Conservation (phyloP, 768 basidiomycete species). For the Xerocomellus intermedius region DNA sequence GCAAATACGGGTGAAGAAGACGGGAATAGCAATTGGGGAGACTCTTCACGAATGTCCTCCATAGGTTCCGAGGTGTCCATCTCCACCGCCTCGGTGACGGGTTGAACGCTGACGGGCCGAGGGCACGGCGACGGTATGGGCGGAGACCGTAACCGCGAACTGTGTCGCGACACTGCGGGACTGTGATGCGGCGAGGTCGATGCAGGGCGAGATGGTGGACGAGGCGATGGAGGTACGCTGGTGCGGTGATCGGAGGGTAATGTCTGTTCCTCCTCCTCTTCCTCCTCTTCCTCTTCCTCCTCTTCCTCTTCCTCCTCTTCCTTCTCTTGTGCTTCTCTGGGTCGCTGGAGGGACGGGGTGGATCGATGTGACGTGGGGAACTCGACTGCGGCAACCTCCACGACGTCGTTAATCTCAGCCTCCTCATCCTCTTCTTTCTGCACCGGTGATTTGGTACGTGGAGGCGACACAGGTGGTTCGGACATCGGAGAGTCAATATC, state of each 20-base stretch:
- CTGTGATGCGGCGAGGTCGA: conserved; percentile 16
- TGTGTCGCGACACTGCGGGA: conserved; percentile 16
- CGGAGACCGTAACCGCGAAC: conserved; percentile 16
- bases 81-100: conserved; percentile 9
- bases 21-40: conserved; percentile 25
- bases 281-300: conserved; percentile 12
- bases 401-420: conserved; percentile 17
- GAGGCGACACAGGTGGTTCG: conserved; percentile 32
- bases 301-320: conserved; percentile 12
- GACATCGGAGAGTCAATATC: conserved; percentile 34
- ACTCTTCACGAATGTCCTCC: conserved; percentile 23
- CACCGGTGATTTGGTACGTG: conserved; percentile 20
- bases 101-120: conserved; percentile 1
- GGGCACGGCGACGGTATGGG: conserved; percentile 9
- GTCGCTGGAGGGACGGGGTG: conserved; percentile 15
- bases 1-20: conserved; percentile 19
- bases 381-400: conserved; percentile 11
- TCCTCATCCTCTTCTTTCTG: conserved; percentile 28
- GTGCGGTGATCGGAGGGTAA: conserved; percentile 1
- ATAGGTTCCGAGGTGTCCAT: conserved; percentile 15
- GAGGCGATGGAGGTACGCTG: conserved; percentile 8
- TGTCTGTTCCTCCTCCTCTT: conserved; percentile 10
- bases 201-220: conserved; percentile 17
- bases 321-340: conserved; percentile 5
- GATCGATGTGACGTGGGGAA: conserved; percentile 13